These are phyloP conservation scores for Suhomyces sp. DNA, from an alignment of 805 yeast species.

Conservation along the genomic window DNA sequence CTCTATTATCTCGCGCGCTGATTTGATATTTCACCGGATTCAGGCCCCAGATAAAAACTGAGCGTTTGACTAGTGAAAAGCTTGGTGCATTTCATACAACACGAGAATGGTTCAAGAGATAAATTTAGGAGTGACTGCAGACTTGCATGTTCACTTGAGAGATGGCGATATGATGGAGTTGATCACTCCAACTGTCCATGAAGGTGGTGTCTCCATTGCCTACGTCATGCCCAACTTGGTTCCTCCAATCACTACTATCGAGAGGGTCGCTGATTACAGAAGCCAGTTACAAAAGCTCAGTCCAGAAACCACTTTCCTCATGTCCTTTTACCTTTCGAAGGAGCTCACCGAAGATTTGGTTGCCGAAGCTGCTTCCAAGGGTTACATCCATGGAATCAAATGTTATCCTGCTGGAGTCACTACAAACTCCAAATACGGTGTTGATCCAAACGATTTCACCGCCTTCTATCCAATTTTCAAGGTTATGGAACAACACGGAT, in stretches of 20 bases:
- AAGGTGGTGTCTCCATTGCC: constrained; percentile 89
- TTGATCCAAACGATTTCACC: constrained; percentile 87
- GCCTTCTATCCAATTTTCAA: constrained; percentile 85
- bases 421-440: constrained; percentile 91
- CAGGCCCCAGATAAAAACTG: not conserved
- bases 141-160: constrained; percentile 94
- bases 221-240: constrained; percentile 95
- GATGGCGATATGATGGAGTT: constrained; percentile 92
- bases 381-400: constrained; percentile 81
- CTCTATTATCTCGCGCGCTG: too few species aligned
- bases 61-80: not conserved
- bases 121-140: constrained; percentile 73
- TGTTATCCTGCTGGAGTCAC: constrained; percentile 99
- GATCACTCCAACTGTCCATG: constrained; percentile 83
- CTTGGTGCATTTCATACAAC: not conserved
- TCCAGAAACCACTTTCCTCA: constrained; percentile 82
- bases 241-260: constrained; percentile 85
- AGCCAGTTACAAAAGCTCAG: constrained; percentile 57
- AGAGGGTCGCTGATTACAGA: constrained; percentile 70
- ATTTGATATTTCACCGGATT: not conserved
- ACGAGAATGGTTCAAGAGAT: constrained; percentile 24
- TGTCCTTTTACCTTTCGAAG: constrained; percentile 82
- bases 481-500: constrained; percentile 75
- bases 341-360: constrained; percentile 85
- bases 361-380: constrained; percentile 66